Conservation (phyloP, 179 eudicot species). For the Beta macrorhiza region DNA sequence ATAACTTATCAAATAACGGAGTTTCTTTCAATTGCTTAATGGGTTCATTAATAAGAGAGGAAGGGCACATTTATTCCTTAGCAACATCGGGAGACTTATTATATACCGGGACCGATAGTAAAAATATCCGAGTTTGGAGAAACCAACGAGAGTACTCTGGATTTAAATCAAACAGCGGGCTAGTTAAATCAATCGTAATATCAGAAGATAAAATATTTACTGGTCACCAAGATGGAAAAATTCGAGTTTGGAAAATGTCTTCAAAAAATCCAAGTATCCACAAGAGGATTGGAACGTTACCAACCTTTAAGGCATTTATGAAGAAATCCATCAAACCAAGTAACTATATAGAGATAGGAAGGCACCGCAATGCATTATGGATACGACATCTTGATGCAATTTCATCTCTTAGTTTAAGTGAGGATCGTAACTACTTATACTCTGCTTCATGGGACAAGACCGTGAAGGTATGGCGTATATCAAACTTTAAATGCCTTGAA, state of each 20-base stretch:
- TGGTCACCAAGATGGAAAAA: constrained; percentile 83
- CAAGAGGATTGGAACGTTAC: constrained; percentile 64
- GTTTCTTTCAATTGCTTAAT: constrained; percentile 56
- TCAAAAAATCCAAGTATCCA: constrained; percentile 50
- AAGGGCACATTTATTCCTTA: constrained; percentile 79
- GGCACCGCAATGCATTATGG: constrained; percentile 48
- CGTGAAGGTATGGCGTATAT: constrained; percentile 61
- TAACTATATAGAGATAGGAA: constrained; percentile 53
- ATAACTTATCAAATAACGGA: not conserved
- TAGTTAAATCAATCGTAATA: constrained; percentile 74
- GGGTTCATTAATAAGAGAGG: constrained; percentile 85
- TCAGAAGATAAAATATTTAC: constrained; percentile 61
- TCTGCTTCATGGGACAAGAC: constrained; percentile 83
- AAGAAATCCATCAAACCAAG: constrained; percentile 64
- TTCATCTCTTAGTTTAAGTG: constrained; percentile 62
- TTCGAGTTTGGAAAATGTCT: constrained; percentile 73
- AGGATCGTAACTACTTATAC: constrained; percentile 54
- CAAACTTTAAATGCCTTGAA: constrained; percentile 69
- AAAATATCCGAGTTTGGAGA: constrained; percentile 86
- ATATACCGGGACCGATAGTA: constrained; percentile 87
- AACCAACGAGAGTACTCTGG: constrained; percentile 74
- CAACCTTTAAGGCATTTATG: constrained; percentile 60
- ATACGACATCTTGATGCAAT: constrained; percentile 73
- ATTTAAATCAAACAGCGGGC: constrained; percentile 76
- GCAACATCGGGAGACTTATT: constrained; percentile 71